Evolutionary conservation across 2,329 filamentous ascomycete genomes (phyloP).

Genomic region (Aspergillus amoenus): DNA sequence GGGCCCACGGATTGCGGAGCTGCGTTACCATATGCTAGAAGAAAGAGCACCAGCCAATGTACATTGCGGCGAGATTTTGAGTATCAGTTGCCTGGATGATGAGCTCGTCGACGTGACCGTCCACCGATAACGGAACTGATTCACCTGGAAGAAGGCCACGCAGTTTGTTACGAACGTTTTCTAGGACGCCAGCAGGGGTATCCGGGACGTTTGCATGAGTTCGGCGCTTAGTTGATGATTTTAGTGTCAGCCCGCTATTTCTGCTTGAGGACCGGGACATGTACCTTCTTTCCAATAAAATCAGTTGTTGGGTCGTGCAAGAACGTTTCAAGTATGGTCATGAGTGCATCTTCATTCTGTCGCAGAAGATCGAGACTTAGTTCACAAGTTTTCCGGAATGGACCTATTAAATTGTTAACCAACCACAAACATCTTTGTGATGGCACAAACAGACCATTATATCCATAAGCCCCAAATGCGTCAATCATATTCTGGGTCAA

Average conservation of each 20-base stretch:
- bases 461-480: slow-evolving; percentile 92
- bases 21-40: slow-evolving; percentile 47
- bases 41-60: slow-evolving; percentile 88
- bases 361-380: slow-evolving; percentile 80
- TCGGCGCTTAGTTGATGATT: slow-evolving; percentile 43
- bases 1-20: background rate
- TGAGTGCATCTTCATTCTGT: slow-evolving; percentile 91
- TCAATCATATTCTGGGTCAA: slow-evolving; percentile 98
- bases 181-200: slow-evolving; percentile 76
- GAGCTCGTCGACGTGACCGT: slow-evolving; percentile 95
- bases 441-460: slow-evolving; percentile 59
- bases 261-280: background rate
- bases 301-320: slow-evolving; percentile 96
- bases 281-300: slow-evolving; percentile 71
- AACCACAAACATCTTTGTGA: background rate
- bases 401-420: slow-evolving; percentile 47
- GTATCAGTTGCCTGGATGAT: slow-evolving; percentile 83
- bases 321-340: slow-evolving; percentile 97
- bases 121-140: slow-evolving; percentile 88
- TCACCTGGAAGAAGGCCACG: slow-evolving; percentile 80
- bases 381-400: slow-evolving; percentile 88
- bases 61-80: slow-evolving; percentile 84
- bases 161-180: slow-evolving; percentile 84
- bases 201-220: slow-evolving; percentile 57
- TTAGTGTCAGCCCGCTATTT: background rate